A percentile compares a stretch with the other conserved stretches of the same genome.
These are phyloP conservation scores for Stenocarpella maydis DNA, from an alignment of 2,329 filamentous ascomycete genomes.

Conservation along the genomic window DNA sequence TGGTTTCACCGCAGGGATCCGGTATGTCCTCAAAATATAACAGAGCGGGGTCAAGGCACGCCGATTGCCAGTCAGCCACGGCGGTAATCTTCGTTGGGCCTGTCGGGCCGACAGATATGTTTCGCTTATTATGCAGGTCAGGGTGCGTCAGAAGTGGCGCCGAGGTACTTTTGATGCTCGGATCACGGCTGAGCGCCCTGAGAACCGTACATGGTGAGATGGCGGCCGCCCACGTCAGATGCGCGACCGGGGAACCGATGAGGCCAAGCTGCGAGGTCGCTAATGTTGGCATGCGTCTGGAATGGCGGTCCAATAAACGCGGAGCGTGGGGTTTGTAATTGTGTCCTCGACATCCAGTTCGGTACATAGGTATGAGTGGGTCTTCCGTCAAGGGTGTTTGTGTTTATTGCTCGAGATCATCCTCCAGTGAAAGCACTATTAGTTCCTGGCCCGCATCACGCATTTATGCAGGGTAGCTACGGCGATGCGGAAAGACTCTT, in stretches of 20 bases:
- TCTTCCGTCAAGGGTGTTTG: not conserved
- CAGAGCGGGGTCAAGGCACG: no score
- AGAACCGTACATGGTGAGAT: no score
- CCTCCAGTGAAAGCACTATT: not conserved
- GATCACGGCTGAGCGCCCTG: no score
- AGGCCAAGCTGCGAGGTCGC: not conserved
- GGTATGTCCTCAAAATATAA: no score
- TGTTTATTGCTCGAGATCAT: not conserved
- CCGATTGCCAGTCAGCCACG: no score
- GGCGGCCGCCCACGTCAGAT: not conserved
- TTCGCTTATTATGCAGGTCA: no score
- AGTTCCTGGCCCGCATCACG: not conserved
- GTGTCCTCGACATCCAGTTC: not conserved
- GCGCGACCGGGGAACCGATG: not conserved
- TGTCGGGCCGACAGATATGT: no score
- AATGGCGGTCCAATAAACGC: not conserved
- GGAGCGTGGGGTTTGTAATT: not conserved
- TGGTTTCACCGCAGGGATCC: no score
- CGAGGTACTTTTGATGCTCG: no score
- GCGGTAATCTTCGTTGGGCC: no score
- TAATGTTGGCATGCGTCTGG: not conserved
- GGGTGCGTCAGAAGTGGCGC: no score
- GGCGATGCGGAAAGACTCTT: no score
- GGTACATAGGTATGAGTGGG: constrained; percentile 8
- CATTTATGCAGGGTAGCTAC: not conserved